Evolutionary conservation across 306 rosid species (phyloP).

Genomic region (Glycine tomentella): DNA sequence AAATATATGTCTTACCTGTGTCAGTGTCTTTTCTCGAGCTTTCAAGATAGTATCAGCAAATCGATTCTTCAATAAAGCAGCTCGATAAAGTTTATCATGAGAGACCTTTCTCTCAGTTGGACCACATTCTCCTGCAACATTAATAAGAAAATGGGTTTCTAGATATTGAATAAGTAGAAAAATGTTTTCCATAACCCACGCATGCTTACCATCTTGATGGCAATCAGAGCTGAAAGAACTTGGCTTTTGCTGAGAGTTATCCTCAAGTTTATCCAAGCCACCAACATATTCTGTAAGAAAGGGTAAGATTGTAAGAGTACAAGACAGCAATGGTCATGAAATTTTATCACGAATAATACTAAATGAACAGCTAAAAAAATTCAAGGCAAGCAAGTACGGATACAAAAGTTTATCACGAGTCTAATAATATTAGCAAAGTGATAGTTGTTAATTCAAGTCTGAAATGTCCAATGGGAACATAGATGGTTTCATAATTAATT

Average conservation of each 20-base stretch:
- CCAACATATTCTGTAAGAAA: too few relatives aligned
- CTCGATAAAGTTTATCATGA: constrained; percentile 70
- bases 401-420: constrained; percentile 17
- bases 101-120: constrained; percentile 68
- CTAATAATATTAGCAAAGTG: background rate
- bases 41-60: constrained; percentile 86
- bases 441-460: constrained; percentile 11
- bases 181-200: constrained; percentile 33
- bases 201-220: background rate
- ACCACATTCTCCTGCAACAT: constrained; percentile 49
- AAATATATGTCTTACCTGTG: constrained; percentile 58
- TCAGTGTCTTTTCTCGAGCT: constrained; percentile 75
- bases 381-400: constrained; percentile 5
- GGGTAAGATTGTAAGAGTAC: background rate
- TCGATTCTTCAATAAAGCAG: constrained; percentile 69
- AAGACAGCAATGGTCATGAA: background rate
- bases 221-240: too few relatives aligned
- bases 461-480: constrained; percentile 29
- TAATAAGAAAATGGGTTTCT: constrained; percentile 37
- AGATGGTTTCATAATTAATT: background rate
- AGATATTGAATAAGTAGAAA: constrained; percentile 26
- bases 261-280: too few relatives aligned
- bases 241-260: too few relatives aligned
- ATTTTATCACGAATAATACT: constrained; percentile 3
- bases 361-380: background rate